Evolutionary conservation across 2,329 filamentous ascomycete genomes (phyloP), one percentile per base, ranked within the genome.

Genomic region (Trichophyton rubrum): DNA sequence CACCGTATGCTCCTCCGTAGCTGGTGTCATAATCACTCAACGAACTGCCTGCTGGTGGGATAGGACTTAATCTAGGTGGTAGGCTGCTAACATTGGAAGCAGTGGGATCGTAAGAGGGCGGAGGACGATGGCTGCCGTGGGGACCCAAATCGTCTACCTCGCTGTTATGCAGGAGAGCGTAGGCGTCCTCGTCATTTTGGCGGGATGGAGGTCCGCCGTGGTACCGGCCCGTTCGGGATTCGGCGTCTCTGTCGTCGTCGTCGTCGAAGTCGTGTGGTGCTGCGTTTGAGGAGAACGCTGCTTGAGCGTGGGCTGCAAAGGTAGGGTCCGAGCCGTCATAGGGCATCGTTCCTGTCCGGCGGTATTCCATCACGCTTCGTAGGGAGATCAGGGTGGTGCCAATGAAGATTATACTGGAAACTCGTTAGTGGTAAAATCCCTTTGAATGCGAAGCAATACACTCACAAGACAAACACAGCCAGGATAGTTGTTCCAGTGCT

Each of bases 391-490:
- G 77, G 60, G 76, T 72, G 0, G 82, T 84, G 20, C 75, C 66
- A 51, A 73, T 67, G 69, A 85, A 85, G 61, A 83, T 75, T 38
- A 85, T 65, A 64, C 80, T 82, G 61, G 24, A 49, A 30, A 22
- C 15, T 6, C 9, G 17, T 49, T 11, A 49, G 17, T 40, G 20
- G 41, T 38, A 22, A 13, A 27, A 33, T 40, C 38, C 6, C 7
- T 17, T 35, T 27, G 51, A 41, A 56, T 30, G 22, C 27, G 27
- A 51, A 17, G 7, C 0, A 45, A 17, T 35, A 24, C 3, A 72
- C 78, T 59, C 73, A 82, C 81, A 79, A 84, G 61, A 85, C 75
- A 30, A 84, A 71, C 33, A 82, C 78, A 4, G 80, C 82, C 35
- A 85, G 73, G 11, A 82, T 80, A 17, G 80, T 78, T 2, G 78